phyloP scores from a whole-genome alignment of 2,329 filamentous ascomycete genomes.

The Colletotrichum lentis region DNA sequence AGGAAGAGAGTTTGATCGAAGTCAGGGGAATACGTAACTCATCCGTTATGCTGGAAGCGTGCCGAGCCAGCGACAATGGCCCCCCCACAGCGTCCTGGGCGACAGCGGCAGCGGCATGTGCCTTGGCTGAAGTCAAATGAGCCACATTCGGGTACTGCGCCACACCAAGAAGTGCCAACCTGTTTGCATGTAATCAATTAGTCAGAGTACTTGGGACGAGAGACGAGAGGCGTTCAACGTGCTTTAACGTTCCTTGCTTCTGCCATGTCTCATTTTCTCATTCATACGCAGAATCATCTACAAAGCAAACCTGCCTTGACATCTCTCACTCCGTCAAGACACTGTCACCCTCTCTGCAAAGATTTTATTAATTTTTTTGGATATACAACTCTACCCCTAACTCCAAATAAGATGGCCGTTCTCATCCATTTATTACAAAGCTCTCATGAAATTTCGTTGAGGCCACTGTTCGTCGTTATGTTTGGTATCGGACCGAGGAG shows the following conservation, averaged over 20 bases:
- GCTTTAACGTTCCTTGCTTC: too few relatives aligned
- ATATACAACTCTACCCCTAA: background rate
- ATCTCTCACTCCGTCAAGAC: background rate
- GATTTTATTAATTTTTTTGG: background rate
- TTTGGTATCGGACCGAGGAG: background rate
- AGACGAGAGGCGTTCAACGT: too few relatives aligned
- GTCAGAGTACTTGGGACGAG: too few relatives aligned
- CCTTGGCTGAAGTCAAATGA: background rate
- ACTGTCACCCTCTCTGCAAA: background rate
- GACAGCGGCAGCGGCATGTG: background rate
- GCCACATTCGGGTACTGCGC: slow-evolving; percentile 24
- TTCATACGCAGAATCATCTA: too few relatives aligned
- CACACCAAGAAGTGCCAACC: slow-evolving; percentile 2
- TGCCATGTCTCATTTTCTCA: too few relatives aligned
- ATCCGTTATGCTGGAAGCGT: slow-evolving; percentile 22
- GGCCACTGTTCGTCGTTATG: background rate
- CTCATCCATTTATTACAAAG: too few relatives aligned
- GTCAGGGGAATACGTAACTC: slow-evolving; percentile 24
- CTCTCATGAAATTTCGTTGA: background rate
- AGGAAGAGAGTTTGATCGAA: slow-evolving; percentile 30
- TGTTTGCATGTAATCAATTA: too few relatives aligned
- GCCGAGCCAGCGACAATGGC: slow-evolving; percentile 1
- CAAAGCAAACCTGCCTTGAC: background rate
- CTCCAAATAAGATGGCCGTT: too few relatives aligned
- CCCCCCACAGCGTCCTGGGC: slow-evolving; percentile 7